Conservation (phyloP, 2,329 filamentous ascomycete genomes). For the Lachnellula subtilissima region DNA sequence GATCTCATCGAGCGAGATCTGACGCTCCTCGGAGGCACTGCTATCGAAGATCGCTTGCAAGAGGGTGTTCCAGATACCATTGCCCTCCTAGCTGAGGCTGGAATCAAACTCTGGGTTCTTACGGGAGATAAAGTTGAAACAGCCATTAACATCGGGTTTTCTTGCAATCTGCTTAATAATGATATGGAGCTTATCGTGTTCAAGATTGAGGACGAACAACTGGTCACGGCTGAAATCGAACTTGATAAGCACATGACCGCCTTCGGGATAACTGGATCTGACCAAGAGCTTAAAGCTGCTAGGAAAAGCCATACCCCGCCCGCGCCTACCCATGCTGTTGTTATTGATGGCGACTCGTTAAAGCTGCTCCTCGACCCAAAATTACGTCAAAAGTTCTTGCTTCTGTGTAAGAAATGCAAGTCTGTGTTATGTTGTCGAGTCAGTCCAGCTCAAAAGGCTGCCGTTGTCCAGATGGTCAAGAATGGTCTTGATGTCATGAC, state of each 20-base stretch:
- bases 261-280: conserved; percentile 78
- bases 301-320: conserved; percentile 82
- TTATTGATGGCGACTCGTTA: conserved; percentile 92
- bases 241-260: conserved; percentile 67
- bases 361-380: conserved; percentile 79
- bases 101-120: conserved; percentile 97
- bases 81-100: conserved; percentile 80
- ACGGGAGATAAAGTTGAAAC: conserved; percentile 99
- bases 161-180: conserved; percentile 94
- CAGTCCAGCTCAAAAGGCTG: conserved; percentile 92
- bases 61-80: conserved; percentile 97
- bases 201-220: conserved; percentile 72
- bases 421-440: conserved; percentile 96
- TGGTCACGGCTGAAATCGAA: conserved; percentile 58
- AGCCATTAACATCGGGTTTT: conserved; percentile 99
- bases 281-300: conserved; percentile 77
- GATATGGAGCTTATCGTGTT: conserved; percentile 95
- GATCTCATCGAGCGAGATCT: conserved; percentile 89
- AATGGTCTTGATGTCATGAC: conserved; percentile 94
- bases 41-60: conserved; percentile 94
- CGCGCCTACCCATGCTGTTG: conserved; percentile 79
- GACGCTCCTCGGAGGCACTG: conserved; percentile 83
- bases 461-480: conserved; percentile 96
- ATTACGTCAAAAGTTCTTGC: conserved; percentile 84
- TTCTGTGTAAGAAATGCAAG: conserved; percentile 95